phyloP scores from a whole-genome alignment of 2,329 filamentous ascomycete genomes.

The Aspergillus alliaceus region DNA sequence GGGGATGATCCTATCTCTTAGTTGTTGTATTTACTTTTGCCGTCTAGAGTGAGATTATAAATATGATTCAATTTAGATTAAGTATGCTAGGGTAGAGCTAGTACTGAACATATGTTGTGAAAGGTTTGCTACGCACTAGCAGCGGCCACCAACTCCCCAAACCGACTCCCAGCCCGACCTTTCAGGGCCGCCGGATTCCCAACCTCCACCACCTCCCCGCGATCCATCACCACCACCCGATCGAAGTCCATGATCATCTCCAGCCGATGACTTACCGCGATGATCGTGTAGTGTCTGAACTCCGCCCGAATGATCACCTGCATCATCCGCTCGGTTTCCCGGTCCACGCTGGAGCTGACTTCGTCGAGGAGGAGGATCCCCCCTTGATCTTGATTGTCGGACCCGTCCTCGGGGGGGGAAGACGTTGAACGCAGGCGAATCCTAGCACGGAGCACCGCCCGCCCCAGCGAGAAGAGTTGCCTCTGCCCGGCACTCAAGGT shows the following conservation, averaged over 20 bases:
- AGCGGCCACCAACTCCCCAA: background rate
- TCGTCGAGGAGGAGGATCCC: background rate
- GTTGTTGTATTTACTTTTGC: too few species aligned
- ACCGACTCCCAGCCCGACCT: background rate
- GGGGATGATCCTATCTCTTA: too few species aligned
- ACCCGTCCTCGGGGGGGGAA: background rate
- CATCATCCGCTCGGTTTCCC: slow-evolving; percentile 18
- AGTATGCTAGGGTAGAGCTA: too few species aligned
- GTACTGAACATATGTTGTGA: too few species aligned
- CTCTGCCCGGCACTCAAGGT: slow-evolving; percentile 4
- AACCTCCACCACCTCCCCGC: slow-evolving; percentile 18
- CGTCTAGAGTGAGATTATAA: too few species aligned
- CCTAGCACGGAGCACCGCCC: background rate
- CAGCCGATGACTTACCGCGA: slow-evolving; percentile 30
- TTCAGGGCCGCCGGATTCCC: slow-evolving; percentile 3
- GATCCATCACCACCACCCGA: slow-evolving; percentile 27
- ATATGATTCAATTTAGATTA: too few species aligned
- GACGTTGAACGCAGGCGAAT: background rate
- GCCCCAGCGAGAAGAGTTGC: slow-evolving; percentile 5
- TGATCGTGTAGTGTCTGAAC: slow-evolving; percentile 28
- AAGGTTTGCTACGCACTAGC: too few species aligned
- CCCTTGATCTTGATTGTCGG: background rate
- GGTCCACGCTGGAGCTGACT: slow-evolving; percentile 9
- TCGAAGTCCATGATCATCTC: slow-evolving; percentile 30
- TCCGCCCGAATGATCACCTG: slow-evolving; percentile 25